Evolutionary conservation across 345 rosid genomes (phyloP), one percentile per base, ranked within the genome.

Genomic region (Melaleuca alternifolia): DNA sequence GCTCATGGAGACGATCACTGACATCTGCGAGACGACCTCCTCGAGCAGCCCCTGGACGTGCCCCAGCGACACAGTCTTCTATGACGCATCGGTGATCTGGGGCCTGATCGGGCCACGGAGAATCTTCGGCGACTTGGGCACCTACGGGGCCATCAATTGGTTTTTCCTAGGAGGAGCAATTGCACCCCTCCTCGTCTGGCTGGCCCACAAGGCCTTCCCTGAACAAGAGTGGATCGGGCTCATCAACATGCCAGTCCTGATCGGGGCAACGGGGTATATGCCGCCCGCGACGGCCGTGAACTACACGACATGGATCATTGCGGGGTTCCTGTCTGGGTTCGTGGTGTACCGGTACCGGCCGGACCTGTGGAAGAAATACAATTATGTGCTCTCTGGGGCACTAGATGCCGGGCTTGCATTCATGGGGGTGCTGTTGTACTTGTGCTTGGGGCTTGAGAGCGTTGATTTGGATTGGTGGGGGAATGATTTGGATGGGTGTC

Each of bases 271-370:
- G 20, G 95, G 98, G 54, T 89, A 71, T 57, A 97, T 97, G 99
- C 99, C 99, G 11, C 99, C 99, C 0, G 99, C 99, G 0, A 96
- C 99, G n/a, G 99, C 99, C 1, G 99, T 97, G 41, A 97, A 96
- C 92, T 97, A 94, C 92, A 96, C 99, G 26, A 94, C 97, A 1
- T 96, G 99, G 99, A 88, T 96, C 75, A 84, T 94, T 44, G 91
- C 90, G 1, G 99, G 99, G 11, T 97, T 97, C 84, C 86, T 97
- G 21, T 97, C 99, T 0, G 99, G 99, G 18, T 97, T 92, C 62
- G 97, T 97, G 57, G 92, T 91, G 84, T 97, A 92, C 82, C 89
- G 99, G 87, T 96, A 94, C 86, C 88, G 90, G 82, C 98, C 99
- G 6, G 94, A 93, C 28, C 83, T 94, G 86, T 97, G 99, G 99